Conservation (phyloP, 2,329 filamentous ascomycete genomes). For the Hymenoscyphus linearis region DNA sequence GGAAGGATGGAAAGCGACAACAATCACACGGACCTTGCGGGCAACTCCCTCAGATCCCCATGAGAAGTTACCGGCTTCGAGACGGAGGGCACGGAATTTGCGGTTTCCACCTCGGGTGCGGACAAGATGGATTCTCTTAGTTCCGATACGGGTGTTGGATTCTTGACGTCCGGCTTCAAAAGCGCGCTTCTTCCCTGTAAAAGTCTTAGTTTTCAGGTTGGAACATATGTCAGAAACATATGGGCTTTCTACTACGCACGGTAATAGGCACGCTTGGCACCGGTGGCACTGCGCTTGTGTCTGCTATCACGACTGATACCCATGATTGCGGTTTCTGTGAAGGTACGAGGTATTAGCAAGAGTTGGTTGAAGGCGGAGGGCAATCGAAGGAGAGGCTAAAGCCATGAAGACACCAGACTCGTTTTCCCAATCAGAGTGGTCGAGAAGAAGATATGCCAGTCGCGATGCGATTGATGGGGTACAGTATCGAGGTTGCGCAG, state of each 20-base stretch:
- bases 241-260: conserved; percentile 71
- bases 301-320: conserved; percentile 99
- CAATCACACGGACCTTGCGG: conserved; percentile 99
- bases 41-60: conserved; percentile 97
- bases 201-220: conserved; percentile 57
- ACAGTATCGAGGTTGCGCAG: conserved; percentile 5
- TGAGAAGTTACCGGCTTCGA: conserved; percentile 98
- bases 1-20: conserved; percentile 96
- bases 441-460: conserved; percentile 1
- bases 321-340: conserved; percentile 73
- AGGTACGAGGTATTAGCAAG: conserved; percentile 29
- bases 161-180: conserved; percentile 99
- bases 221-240: conserved; percentile 63
- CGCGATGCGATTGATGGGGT: not conserved
- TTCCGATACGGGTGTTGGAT: conserved; percentile 98
- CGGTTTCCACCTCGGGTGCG: conserved; percentile 97
- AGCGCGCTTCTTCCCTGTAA: conserved; percentile 86
- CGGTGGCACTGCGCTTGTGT: conserved; percentile 99
- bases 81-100: conserved; percentile 98
- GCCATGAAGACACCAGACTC: not conserved
- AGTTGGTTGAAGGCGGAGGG: not conserved
- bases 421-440: conserved; percentile 7
- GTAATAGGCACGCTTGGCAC: conserved; percentile 95
- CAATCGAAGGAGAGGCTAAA: not conserved
- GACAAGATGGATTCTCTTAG: conserved; percentile 94